Base-by-base conservation (phyloP, 23 red algal genomes). In the Gracilariopsis chorda region DNA sequence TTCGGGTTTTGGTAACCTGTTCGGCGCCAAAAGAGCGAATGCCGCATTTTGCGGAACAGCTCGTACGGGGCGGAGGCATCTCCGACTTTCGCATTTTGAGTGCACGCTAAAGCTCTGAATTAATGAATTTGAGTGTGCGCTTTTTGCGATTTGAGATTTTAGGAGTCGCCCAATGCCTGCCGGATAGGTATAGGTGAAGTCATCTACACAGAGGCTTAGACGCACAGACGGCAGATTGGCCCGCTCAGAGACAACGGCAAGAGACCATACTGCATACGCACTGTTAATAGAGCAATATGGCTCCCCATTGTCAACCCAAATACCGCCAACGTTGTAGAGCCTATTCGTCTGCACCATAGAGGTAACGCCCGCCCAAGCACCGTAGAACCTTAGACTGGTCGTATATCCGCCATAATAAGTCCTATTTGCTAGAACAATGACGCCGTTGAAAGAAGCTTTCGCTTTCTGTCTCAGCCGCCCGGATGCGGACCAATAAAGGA, bases 401-500 rank as follows among this genome's bases (percentile, higher is more conserved):
- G 5, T 71, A 12, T 45, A 39, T 39, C 64, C 64, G 3, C 27
- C 40, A 4, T 25, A 5, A 7, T 71, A 7, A 4, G 64, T 71
- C 49, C 20, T 53, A 13, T 20, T 20, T 13, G 49, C 49, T 53
- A 20, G 13, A 53, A 53, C 49, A 65, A 35, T 11, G 60, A 12
- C 9, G 11, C 60, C 60, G 30, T 65, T 65, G 12, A 65, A 11
- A 30, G n/a, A 30, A 35, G 24, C 12, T 65, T 11, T 11, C n/a
- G 10, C 60, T 9, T 25, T 65, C 64, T 71, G 6, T 20, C 6
- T 71, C 9, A 71, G 33, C 5, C 10, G 40, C 9, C 64, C 64
- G 4, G 64, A 71, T 20, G 64, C 64, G n/a, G 64, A 71, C 64
- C 64, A 71, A 33, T 71, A 71, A 16, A 71, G 64, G n/a, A 71